phyloP scores from a whole-genome alignment of 495 filamentous ascomycete genomes.

The Hypomontagnella submonticulosa region DNA sequence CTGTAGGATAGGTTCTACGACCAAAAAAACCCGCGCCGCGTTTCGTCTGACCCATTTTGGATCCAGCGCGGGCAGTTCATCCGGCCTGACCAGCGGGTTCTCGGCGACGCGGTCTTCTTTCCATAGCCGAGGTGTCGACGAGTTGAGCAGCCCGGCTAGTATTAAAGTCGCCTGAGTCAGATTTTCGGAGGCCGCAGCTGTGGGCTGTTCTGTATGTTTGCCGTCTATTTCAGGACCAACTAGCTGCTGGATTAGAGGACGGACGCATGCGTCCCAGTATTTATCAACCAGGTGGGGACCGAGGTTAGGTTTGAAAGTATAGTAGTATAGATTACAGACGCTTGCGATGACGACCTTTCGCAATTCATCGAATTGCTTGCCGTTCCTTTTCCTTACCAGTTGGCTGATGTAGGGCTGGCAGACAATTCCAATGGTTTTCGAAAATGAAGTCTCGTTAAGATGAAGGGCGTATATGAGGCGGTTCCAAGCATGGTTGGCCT shows the following conservation, averaged over 20 bases:
- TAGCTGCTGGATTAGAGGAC: conserved; percentile 62
- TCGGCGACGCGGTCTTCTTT: conserved; percentile 74
- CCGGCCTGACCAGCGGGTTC: conserved; percentile 63
- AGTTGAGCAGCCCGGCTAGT: conserved; percentile 74
- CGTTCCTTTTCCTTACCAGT: conserved; percentile 69
- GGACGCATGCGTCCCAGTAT: conserved; percentile 83
- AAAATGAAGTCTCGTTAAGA: conserved; percentile 68
- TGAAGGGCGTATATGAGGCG: conserved; percentile 78
- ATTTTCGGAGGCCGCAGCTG: conserved; percentile 35
- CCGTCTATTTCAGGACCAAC: conserved; percentile 43
- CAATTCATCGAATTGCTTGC: conserved; percentile 65
- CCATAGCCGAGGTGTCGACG: conserved; percentile 74
- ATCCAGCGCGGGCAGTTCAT: conserved; percentile 82
- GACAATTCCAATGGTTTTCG: conserved; percentile 71
- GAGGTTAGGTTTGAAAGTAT: conserved; percentile 78
- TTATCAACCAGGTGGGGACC: conserved; percentile 70
- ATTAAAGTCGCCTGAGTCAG: conserved; percentile 67
- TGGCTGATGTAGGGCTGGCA: conserved; percentile 75
- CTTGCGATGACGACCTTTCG: conserved; percentile 71
- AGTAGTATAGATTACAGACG: conserved; percentile 85
- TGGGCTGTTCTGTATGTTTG: conserved; percentile 35
- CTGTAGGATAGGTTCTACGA: conserved; percentile 72
- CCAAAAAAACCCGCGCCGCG: conserved; percentile 66
- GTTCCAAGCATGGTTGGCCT: conserved; percentile 86
- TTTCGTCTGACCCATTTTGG: conserved; percentile 88